Percentiles rank a stretch among this genome's conserved stretches.
phyloP scores from a whole-genome alignment of 305 asterid genomes.

The Fraxinus paxiana region DNA sequence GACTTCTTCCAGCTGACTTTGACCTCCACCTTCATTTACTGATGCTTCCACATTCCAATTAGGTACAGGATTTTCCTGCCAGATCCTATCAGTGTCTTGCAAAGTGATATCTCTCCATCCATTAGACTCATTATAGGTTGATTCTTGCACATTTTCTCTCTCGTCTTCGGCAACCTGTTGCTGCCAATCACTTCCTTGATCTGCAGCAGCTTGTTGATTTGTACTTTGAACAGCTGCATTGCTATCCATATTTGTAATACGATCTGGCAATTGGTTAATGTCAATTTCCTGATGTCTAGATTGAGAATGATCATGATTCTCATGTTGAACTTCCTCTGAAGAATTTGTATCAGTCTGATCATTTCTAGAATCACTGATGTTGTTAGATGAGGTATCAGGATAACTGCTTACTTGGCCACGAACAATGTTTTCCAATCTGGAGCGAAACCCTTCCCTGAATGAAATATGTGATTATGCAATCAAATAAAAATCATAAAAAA shows the following conservation, averaged over 20 bases:
- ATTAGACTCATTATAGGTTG: slow-evolving; percentile 36
- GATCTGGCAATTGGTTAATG: slow-evolving; percentile 38
- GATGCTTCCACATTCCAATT: slow-evolving; percentile 52
- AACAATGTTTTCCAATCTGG: slow-evolving; percentile 60
- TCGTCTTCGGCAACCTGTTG: slow-evolving; percentile 44
- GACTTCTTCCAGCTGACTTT: slow-evolving; percentile 39
- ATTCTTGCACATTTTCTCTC: slow-evolving; percentile 37
- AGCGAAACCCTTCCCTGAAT: slow-evolving; percentile 77
- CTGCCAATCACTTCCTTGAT: slow-evolving; percentile 43
- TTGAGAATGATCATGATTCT: slow-evolving; percentile 24
- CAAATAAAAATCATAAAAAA: slow-evolving; percentile 10
- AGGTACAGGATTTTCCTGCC: slow-evolving; percentile 46
- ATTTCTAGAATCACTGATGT: slow-evolving; percentile 40
- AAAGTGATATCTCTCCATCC: slow-evolving; percentile 39
- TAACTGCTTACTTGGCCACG: slow-evolving; percentile 69
- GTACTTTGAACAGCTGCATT: slow-evolving; percentile 37
- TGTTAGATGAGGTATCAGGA: slow-evolving; percentile 41
- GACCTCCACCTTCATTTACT: slow-evolving; percentile 42
- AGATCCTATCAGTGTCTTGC: slow-evolving; percentile 38
- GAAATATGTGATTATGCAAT: slow-evolving; percentile 21
- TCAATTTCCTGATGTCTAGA: slow-evolving; percentile 30
- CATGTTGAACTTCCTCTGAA: slow-evolving; percentile 49
- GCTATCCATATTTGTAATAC: slow-evolving; percentile 32
- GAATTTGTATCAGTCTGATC: slow-evolving; percentile 42
- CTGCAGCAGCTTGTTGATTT: slow-evolving; percentile 34